Base-by-base conservation (phyloP, 2,329 filamentous ascomycete genomes). In the Colletotrichum spaethianum region DNA sequence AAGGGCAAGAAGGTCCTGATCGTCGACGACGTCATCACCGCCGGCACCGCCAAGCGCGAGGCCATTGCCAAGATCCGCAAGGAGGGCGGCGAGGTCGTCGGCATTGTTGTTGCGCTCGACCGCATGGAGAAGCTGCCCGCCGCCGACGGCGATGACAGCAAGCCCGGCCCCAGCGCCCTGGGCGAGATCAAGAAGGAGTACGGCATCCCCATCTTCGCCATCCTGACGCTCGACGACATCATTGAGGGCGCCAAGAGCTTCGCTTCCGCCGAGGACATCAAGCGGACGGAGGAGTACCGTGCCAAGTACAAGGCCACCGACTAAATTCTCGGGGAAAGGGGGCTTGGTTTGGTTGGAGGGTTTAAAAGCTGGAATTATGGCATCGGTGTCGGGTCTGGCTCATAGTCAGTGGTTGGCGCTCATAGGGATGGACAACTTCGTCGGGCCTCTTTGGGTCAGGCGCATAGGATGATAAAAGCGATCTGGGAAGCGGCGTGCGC, bases 11-110 rank as follows among this genome's bases (percentile, higher is more conserved):
- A 89, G 73, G 91, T 98, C 20, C 87, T 99, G 42, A 93, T 99
- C 76, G 92, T 99, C 50, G 96, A 99, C 86, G 96, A 98, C 83
- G 96, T 99, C 69, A 96, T 98, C 78, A 98, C 95, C 1, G 96
- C 95, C 0, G 96, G 96, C 36, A 98, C 95, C 1, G 96, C 96
- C 50, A 95, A 98, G 85, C 89, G 95, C 70, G 95, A 98, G 82
- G 94, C 96, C 18, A 95, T 98, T 73, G 91, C 91, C 66, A 96
- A 98, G 82, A 98, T 98, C 80, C 89, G 91, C 77, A 90, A 90
- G 77, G 93, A 97, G 80, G 96, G 96, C 3, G 96, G 96, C 1
- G 90, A 89, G 62, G 91, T 98, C 28, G 93, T 93, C 4, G 96
- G 95, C 38, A 95, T 98, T 69, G 89, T 98, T 26, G 93, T 99